phyloP scores from a whole-genome alignment of 192 early-diverging fungal species.

The Coemansia sp. region DNA sequence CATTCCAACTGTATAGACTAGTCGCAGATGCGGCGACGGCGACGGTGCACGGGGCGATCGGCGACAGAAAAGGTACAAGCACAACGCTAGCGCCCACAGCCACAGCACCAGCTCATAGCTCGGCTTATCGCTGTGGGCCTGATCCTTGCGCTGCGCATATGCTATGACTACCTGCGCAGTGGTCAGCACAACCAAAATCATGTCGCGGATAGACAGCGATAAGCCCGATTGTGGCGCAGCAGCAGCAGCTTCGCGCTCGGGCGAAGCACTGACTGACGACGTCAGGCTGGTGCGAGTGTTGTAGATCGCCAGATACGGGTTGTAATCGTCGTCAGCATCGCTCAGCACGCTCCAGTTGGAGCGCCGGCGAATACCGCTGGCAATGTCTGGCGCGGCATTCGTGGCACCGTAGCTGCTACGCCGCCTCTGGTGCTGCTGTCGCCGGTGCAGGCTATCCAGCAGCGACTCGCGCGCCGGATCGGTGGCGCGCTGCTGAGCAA shows the following conservation, averaged over 20 bases:
- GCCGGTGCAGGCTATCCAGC: neutral
- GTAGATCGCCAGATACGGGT: neutral
- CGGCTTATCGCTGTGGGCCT: neutral
- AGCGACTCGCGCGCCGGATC: neutral
- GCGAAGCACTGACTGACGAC: neutral
- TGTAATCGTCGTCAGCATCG: neutral
- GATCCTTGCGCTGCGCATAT: constrained; percentile 1
- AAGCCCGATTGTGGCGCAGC: neutral
- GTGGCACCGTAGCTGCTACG: neutral
- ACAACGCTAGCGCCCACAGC: constrained; percentile 34
- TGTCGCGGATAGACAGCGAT: constrained; percentile 31
- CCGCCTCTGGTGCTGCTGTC: too few species aligned
- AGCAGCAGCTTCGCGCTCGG: neutral
- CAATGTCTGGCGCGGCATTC: neutral
- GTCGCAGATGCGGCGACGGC: constrained; percentile 44
- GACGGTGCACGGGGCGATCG: constrained; percentile 14
- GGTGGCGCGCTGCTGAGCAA: neutral
- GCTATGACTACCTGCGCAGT: constrained; percentile 15
- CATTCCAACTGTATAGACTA: constrained; percentile 29
- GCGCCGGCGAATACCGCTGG: neutral
- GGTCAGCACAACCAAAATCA: constrained; percentile 15
- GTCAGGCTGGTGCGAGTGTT: neutral
- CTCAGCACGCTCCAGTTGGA: constrained; percentile 1
- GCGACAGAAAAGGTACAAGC: constrained; percentile 31
- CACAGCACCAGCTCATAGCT: constrained; percentile 23